A percentile compares a stretch with the other conserved stretches of the same genome.
Conservation (phyloP, 2,329 filamentous ascomycete species). For the Talaromyces albobiverticillius region DNA sequence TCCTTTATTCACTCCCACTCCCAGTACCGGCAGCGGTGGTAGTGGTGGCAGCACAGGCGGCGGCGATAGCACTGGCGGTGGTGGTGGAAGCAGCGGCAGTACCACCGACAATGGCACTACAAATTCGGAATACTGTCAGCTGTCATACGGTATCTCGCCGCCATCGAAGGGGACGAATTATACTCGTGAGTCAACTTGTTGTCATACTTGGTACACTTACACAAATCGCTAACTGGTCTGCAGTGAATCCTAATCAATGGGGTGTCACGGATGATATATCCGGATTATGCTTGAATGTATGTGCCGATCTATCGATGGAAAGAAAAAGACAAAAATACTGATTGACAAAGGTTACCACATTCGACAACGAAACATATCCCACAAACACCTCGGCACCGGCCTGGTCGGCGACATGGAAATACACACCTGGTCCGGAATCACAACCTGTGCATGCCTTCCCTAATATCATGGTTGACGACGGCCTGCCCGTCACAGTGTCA, state of each 20-base stretch:
- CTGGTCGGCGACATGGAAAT: conserved; percentile 56
- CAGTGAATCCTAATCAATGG: conserved; percentile 59
- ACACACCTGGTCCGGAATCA: conserved; percentile 38
- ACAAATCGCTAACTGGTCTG: neutral
- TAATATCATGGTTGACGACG: conserved; percentile 50
- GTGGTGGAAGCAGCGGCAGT: conserved; percentile 21
- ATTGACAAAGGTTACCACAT: conserved; percentile 52
- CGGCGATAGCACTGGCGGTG: conserved; percentile 15
- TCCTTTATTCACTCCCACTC: conserved; percentile 41
- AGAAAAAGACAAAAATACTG: too few relatives aligned
- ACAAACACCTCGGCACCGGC: conserved; percentile 47
- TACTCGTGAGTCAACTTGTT: conserved; percentile 50
- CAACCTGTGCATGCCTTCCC: conserved; percentile 56
- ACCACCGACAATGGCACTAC: conserved; percentile 21
- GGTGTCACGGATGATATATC: conserved; percentile 38
- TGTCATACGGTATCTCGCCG: conserved; percentile 47
- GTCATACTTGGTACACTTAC: too few relatives aligned
- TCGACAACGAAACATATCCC: conserved; percentile 52
- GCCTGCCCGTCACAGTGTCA: conserved; percentile 44
- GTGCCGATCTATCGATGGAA: conserved; percentile 26
- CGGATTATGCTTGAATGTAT: conserved; percentile 55
- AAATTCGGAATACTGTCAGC: conserved; percentile 41
- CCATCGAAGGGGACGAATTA: conserved; percentile 44
- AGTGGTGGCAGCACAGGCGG: conserved; percentile 18
- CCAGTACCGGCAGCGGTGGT: conserved; percentile 17